Base-by-base conservation (phyloP, 352 stramenopile genomes). In the Halophytophthora batemanensis region DNA sequence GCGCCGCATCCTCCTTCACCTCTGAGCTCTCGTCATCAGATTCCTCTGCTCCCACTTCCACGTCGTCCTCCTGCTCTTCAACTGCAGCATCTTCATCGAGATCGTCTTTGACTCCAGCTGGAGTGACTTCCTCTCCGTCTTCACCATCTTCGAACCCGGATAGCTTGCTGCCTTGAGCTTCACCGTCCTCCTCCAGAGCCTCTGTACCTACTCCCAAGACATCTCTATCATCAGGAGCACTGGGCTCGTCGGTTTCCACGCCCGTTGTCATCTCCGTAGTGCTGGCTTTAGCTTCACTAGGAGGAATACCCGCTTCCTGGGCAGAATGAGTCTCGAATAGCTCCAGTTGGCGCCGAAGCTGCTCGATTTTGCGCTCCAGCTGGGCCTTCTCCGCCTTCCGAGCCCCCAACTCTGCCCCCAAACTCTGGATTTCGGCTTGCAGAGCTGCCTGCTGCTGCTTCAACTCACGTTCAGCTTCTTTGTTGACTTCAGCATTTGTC, bases 301-400 rank as follows among this genome's bases (percentile, higher is more conserved):
- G 36, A 29, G 47, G 53, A 2, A 43, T 12, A 6, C 29, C 13
- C 0, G 49, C 22, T 8, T 41, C 12, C 11, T 45, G 35, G 15
- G 49, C 49, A 29, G 62, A 59, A 14, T 45, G 25, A 22, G 55
- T 56, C 34, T 77, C 76, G 34, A 70, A 73, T 21, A 86, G 59
- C 52, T 90, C 74, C 2, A 77, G 51, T 19, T 89, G 76, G 37
- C 83, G 45, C 10, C 62, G 60, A 6, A 89, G 55, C 38, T 87
- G 66, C 54, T 91, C 76, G 29, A 88, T 87, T 39, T 87, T 54
- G 19, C 43, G 44, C 59, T 91, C 76, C n/a, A 91, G 55, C 8
- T 37, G 46, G 7, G 45, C 45, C 44, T 87, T 87, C 45, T 87
- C 78, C 0, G 50, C 47, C 18, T 45, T 45, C 13, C 73, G 66